These are phyloP conservation scores for Cutaneotrichosporon daszewskae DNA, from an alignment of 1,284 basidiomycete genomes.

Conservation along the genomic window DNA sequence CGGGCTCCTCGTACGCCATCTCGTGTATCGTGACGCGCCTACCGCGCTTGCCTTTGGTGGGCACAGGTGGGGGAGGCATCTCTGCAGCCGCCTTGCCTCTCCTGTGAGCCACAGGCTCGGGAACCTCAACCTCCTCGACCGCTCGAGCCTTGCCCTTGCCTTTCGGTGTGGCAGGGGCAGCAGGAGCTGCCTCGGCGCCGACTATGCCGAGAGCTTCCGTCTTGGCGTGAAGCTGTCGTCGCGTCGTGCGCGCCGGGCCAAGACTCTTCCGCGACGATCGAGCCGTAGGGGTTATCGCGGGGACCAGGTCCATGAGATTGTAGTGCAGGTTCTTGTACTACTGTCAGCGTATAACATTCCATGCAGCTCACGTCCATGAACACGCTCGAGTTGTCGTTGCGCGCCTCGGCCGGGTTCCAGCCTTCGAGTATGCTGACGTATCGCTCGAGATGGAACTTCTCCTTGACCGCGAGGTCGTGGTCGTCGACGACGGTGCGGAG, in stretches of 20 bases:
- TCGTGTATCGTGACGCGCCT: slow-evolving; percentile 21
- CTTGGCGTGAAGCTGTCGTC: slow-evolving; percentile 34
- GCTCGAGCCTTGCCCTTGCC: slow-evolving; percentile 16
- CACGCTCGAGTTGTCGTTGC: slow-evolving; percentile 64
- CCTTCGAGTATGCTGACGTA: slow-evolving; percentile 63
- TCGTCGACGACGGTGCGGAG: slow-evolving; percentile 58
- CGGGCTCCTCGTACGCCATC: neutral
- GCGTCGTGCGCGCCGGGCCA: slow-evolving; percentile 30
- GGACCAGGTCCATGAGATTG: slow-evolving; percentile 31
- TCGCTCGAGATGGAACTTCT: slow-evolving; percentile 76
- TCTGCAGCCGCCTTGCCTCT: slow-evolving; percentile 5
- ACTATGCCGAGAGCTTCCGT: slow-evolving; percentile 28
- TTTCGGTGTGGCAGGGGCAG: slow-evolving; percentile 9
- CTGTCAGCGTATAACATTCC: slow-evolving; percentile 3
- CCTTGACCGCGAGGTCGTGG: slow-evolving; percentile 74
- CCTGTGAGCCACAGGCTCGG: neutral
- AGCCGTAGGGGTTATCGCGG: slow-evolving; percentile 12
- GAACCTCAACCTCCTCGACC: neutral
- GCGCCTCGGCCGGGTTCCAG: slow-evolving; percentile 70
- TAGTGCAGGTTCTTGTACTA: slow-evolving; percentile 33
- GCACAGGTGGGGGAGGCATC: slow-evolving; percentile 29
- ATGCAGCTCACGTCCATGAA: slow-evolving; percentile 59
- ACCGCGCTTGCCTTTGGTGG: slow-evolving; percentile 14
- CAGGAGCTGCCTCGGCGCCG: neutral
- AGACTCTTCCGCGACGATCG: slow-evolving; percentile 27